These are phyloP conservation scores for Neophaeococcomyces aloes DNA, from an alignment of 2,329 filamentous ascomycete species.

Conservation along the genomic window DNA sequence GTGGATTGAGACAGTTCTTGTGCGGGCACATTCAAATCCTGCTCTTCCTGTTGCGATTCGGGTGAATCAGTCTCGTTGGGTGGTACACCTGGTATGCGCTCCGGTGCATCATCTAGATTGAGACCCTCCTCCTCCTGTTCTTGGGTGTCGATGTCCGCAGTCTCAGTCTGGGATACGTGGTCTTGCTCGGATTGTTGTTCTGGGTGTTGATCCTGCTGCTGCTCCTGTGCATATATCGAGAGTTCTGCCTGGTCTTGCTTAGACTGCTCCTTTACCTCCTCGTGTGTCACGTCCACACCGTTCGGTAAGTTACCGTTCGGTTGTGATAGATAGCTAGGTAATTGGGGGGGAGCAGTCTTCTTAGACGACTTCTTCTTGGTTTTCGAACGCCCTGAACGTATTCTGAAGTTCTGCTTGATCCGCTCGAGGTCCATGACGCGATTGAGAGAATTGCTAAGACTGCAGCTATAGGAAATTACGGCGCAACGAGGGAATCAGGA, in stretches of 20 bases:
- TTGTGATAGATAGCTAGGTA: neutral
- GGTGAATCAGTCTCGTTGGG: conserved; percentile 6
- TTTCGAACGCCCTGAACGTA: conserved; percentile 18
- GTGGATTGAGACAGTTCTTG: neutral
- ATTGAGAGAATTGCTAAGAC: neutral
- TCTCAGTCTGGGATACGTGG: no score
- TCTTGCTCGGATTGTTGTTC: neutral
- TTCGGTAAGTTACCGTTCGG: neutral
- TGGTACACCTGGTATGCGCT: conserved; percentile 5
- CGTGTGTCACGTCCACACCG: neutral
- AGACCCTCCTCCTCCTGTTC: neutral
- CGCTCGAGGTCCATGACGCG: conserved; percentile 19
- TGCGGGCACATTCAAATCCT: neutral
- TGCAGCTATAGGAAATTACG: neutral
- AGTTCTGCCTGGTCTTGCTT: neutral
- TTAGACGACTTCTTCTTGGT: conserved; percentile 12
- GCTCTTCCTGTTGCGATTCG: neutral
- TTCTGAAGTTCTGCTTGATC: conserved; percentile 21
- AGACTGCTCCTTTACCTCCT: neutral
- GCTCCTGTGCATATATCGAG: neutral
- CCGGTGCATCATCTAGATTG: neutral
- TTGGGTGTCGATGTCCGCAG: no score
- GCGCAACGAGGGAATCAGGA: neutral
- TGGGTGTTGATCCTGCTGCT: neutral
- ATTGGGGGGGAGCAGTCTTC: neutral